A percentile compares a stretch with the other conserved stretches of the same genome.
Evolutionary conservation across 139 green algal genomes (phyloP).

Genomic region (Coelastrella sp.): DNA sequence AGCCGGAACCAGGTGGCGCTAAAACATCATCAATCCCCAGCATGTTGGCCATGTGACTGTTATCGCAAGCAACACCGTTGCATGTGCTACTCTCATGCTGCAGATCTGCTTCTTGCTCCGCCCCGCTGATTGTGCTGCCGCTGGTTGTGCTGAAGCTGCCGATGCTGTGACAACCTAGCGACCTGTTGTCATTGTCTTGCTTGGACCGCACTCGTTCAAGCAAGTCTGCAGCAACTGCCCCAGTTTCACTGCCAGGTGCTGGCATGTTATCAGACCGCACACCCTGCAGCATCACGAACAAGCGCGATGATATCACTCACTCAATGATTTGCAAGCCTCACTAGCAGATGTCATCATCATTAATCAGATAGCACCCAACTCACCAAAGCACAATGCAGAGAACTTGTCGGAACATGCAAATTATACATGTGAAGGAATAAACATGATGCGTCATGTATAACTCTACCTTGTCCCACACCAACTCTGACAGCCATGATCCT

Average conservation of each 20-base stretch:
- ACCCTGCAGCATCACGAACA: background rate
- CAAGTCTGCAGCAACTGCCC: background rate
- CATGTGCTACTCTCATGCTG: background rate
- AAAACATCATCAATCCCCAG: no score
- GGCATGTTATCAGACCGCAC: conserved; percentile 38
- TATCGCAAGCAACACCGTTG: background rate
- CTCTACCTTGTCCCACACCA: conserved; percentile 66
- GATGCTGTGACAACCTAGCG: conserved; percentile 33
- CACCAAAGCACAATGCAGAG: no score
- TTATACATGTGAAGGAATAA: no score
- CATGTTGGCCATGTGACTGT: no score
- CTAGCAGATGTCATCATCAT: no score
- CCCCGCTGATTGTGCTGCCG: conserved; percentile 15
- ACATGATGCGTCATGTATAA: no score
- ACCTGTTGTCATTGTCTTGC: background rate
- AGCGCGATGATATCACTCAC: background rate
- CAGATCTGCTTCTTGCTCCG: background rate
- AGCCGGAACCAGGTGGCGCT: no score
- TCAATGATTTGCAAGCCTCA: no score
- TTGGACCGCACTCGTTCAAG: background rate
- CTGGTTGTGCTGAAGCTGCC: conserved; percentile 36
- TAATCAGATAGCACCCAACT: no score
- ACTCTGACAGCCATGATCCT: conserved; percentile 70
- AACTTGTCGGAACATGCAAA: no score
- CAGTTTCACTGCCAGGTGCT: background rate